Base-by-base conservation (phyloP, 2,329 filamentous ascomycete species). In the Phialemonium atrogriseum region DNA sequence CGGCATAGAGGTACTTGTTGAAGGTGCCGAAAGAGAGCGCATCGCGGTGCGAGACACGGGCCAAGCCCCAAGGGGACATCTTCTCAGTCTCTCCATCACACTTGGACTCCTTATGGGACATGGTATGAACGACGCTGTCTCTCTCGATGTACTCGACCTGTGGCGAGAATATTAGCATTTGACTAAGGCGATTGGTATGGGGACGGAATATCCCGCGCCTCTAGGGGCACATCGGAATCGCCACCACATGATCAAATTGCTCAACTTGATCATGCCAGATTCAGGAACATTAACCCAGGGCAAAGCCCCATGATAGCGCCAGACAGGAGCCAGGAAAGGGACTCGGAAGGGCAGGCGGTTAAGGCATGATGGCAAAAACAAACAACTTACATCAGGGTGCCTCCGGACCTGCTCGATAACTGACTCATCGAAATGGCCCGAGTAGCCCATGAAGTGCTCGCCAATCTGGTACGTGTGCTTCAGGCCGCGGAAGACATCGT, bases 401-500 rank as follows among this genome's bases (percentile, higher is more conserved):
- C 75, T 83, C 54, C 91, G 85, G 65, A 98, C 84, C 67, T 89
- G 71, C 71, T 96, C 89, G 51, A 98, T 89, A 52, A 85, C 75
- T 43, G 80, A 76, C 50, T 95, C 87, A 59, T 94, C 84, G 58
- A 98, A 98, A 66, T 96, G 86, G 47, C 91, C 91, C 23, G 91
- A 80, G 64, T 98, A 98, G 50, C 91, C 91, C 51, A 91, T 67
- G 62, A 98, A 79, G 42, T 70, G 70, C 31, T 76, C 77, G 51
- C 82, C 84, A 49, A 98, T 86, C 66, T 93, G 87, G 70, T 91
- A 94, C 44, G 86, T 94, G 70, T 96, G 88, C 77, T 93, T 95
- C 51, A 98, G 65, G 48, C 91, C 91, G 41, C 74, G 68, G 58
- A 88, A 94, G 54, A 81, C 62, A 35, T 84, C 76, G 37, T 73